Conservation (phyloP, 2,329 filamentous ascomycete species). For the Ascochyta clinopodiicola region DNA sequence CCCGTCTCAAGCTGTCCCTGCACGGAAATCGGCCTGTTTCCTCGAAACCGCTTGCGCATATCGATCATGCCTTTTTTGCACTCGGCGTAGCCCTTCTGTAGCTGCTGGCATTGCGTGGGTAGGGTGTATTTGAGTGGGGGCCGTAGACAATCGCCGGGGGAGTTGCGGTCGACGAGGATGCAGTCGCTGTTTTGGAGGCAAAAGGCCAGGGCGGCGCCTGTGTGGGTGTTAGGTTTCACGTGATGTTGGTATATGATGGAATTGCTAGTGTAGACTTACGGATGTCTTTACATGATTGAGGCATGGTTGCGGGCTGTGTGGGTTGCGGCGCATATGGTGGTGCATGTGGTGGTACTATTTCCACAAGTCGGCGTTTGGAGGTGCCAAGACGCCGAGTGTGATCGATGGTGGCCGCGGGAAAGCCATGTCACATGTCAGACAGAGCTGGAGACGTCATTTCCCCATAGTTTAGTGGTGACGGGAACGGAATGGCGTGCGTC, state of each 20-base stretch:
- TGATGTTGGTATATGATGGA: too few relatives aligned
- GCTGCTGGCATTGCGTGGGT: slow-evolving; percentile 86
- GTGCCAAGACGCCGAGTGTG: slow-evolving; percentile 18
- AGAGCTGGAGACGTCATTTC: slow-evolving; percentile 13
- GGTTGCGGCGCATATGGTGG: slow-evolving; percentile 6
- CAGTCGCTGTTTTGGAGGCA: slow-evolving; percentile 97
- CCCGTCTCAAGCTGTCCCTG: slow-evolving; percentile 43
- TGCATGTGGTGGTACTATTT: background rate
- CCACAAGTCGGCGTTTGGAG: slow-evolving; percentile 9
- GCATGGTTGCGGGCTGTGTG: slow-evolving; percentile 64
- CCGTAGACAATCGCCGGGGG: slow-evolving; percentile 85
- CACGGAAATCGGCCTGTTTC: slow-evolving; percentile 79
- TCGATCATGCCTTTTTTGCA: slow-evolving; percentile 97
- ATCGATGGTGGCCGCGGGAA: background rate
- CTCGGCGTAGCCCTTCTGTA: slow-evolving; percentile 88
- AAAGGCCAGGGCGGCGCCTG: slow-evolving; percentile 88
- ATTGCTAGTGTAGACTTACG: slow-evolving; percentile 63
- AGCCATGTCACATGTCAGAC: slow-evolving; percentile 31
- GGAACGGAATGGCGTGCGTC: slow-evolving; percentile 1
- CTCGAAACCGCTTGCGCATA: slow-evolving; percentile 97
- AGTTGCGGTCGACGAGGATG: slow-evolving; percentile 89
- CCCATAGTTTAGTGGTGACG: slow-evolving; percentile 3
- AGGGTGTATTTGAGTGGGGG: slow-evolving; percentile 81
- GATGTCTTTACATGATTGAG: slow-evolving; percentile 95
- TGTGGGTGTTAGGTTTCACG: background rate